Base-by-base conservation (phyloP, 352 stramenopile species). In the Globisporangium takayamanum region DNA sequence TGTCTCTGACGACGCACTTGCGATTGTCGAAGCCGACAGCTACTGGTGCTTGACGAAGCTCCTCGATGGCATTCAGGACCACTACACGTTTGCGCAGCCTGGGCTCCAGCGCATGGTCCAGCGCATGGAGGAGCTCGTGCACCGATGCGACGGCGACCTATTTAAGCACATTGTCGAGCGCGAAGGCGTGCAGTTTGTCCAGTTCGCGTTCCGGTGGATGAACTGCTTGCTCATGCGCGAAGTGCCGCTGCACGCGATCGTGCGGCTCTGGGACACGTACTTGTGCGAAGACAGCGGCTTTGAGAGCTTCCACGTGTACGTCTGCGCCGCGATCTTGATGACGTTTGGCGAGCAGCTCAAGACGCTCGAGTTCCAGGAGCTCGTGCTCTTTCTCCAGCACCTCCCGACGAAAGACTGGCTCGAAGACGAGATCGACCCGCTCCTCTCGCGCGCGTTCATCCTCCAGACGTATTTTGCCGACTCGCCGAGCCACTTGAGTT, bases 191-290 rank as follows among this genome's bases (percentile, higher is more conserved):
- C 87, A 98, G 69, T 99, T 99, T 70, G 94, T 99, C 51, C 96
- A 99, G 80, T 99, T 99, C 75, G 95, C 96, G 20, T 99, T 99
- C 73, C 97, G 98, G 46, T 99, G 97, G 97, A 99, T 99, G 94
- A 99, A 99, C 82, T 99, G 97, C 72, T 73, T 99, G 52, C 81
- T 99, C 42, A 92, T 99, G 73, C 83, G 98, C 39, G 98, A 99
- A 70, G 90, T 99, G 50, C 88, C 88, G 53, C 72, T 99, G 48
- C 64, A 86, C 62, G 93, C 91, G 59, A 97, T 99, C 49, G 86
- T 99, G 39, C 90, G 98, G 37, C 78, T 99, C 33, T 99, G 97
- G 97, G 98, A 99, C 81, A 99, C 97, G 3, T 99, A 99, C 70
- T 76, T 99, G 50, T 96, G 87, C 63, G 97, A 99, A 74, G 95